phyloP scores from a whole-genome alignment of 129 eudicot species.

The Mikania micrantha region DNA sequence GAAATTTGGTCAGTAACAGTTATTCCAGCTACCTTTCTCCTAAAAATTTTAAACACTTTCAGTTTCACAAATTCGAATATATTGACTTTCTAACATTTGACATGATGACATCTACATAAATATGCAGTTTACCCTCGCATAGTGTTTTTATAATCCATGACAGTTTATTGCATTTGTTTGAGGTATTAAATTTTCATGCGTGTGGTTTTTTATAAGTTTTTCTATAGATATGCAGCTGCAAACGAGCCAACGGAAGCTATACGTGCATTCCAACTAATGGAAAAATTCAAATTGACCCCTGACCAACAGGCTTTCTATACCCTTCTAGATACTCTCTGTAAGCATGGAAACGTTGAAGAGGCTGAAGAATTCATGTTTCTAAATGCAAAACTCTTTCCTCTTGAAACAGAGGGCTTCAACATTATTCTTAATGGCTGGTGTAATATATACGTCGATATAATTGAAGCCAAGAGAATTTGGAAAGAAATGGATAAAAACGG shows the following conservation, averaged over 20 bases:
- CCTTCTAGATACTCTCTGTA: slow-evolving; percentile 54
- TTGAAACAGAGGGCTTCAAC: slow-evolving; percentile 81
- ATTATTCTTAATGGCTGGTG: slow-evolving; percentile 90
- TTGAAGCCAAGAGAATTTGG: slow-evolving; percentile 88
- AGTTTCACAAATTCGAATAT: neutral
- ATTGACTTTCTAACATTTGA: neutral
- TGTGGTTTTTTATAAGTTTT: neutral
- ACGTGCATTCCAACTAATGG: slow-evolving; percentile 62
- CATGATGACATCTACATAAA: neutral
- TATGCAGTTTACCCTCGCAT: neutral
- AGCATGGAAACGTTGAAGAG: slow-evolving; percentile 77
- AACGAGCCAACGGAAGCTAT: slow-evolving; percentile 64
- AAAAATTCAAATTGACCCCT: slow-evolving; percentile 56
- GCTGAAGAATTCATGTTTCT: slow-evolving; percentile 82
- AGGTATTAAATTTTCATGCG: neutral
- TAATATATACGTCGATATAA: slow-evolving; percentile 39
- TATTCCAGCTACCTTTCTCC: neutral
- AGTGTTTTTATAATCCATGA: neutral
- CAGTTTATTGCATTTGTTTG: neutral
- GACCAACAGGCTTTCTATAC: slow-evolving; percentile 60
- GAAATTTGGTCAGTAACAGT: neutral
- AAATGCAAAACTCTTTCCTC: slow-evolving; percentile 71
- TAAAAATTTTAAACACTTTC: neutral
- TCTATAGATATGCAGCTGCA: slow-evolving; percentile 70
- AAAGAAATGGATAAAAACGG: slow-evolving; percentile 85